Conservation (phyloP, 352 stramenopile genomes). For the Globisporangium radiosum region DNA sequence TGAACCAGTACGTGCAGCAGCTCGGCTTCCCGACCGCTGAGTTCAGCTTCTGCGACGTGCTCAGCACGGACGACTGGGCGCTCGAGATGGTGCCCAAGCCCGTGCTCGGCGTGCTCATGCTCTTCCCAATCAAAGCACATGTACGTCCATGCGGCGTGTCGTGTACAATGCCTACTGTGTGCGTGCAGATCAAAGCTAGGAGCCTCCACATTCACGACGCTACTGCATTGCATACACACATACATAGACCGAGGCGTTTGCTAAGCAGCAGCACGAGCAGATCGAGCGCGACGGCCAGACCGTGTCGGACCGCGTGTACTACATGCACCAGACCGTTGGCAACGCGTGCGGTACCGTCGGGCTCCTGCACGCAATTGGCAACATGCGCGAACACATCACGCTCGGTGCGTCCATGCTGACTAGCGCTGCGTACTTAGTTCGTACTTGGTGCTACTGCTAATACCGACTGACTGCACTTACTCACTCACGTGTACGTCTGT, state of each 20-base stretch:
- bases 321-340: constrained; percentile 94
- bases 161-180: neutral
- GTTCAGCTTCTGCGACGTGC: constrained; percentile 92
- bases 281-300: constrained; percentile 71
- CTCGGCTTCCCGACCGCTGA: constrained; percentile 86
- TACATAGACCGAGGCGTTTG: constrained; percentile 60
- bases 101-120: constrained; percentile 91
- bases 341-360: constrained; percentile 97
- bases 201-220: no score
- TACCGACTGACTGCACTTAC: neutral
- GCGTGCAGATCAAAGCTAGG: neutral
- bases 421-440: neutral
- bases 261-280: constrained; percentile 55
- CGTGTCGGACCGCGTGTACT: constrained; percentile 77
- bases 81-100: constrained; percentile 94
- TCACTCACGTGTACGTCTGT: neutral
- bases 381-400: constrained; percentile 75
- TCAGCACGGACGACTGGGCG: constrained; percentile 95
- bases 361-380: constrained; percentile 92
- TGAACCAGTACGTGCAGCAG: constrained; percentile 92
- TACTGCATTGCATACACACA: neutral
- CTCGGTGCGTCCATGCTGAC: constrained; percentile 31
- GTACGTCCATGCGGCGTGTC: constrained; percentile 21
- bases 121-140: constrained; percentile 93
- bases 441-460: neutral